Percentiles rank a stretch among this genome's conserved stretches.
phyloP scores from a whole-genome alignment of 2,329 filamentous ascomycete genomes.

The Hymenoscyphus fructigenus region DNA sequence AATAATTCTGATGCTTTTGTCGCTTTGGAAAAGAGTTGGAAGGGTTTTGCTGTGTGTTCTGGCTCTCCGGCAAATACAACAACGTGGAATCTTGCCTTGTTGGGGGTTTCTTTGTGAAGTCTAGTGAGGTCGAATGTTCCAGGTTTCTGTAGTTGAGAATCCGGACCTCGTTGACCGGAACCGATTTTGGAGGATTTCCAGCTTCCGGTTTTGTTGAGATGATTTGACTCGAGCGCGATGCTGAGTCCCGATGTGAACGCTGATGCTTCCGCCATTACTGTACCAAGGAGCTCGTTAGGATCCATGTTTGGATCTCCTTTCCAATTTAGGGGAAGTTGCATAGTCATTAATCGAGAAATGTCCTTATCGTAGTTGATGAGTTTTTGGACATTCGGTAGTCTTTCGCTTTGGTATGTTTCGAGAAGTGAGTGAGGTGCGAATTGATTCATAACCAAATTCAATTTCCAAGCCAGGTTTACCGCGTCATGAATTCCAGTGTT shows the following conservation, averaged over 20 bases:
- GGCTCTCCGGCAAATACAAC: slow-evolving; percentile 43
- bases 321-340: slow-evolving; percentile 42
- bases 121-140: slow-evolving; percentile 45
- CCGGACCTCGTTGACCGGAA: slow-evolving; percentile 47
- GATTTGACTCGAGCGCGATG: slow-evolving; percentile 52
- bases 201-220: slow-evolving; percentile 42
- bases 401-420: slow-evolving; percentile 53
- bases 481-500: slow-evolving; percentile 59
- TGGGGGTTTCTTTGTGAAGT: slow-evolving; percentile 46
- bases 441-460: slow-evolving; percentile 49
- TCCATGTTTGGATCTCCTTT: slow-evolving; percentile 42
- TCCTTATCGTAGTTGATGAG: slow-evolving; percentile 44
- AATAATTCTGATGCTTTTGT: slow-evolving; percentile 27
- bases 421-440: slow-evolving; percentile 45
- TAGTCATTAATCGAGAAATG: slow-evolving; percentile 42
- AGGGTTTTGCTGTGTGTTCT: slow-evolving; percentile 22
- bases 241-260: slow-evolving; percentile 62
- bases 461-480: slow-evolving; percentile 62
- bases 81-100: slow-evolving; percentile 43
- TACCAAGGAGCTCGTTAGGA: slow-evolving; percentile 49
- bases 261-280: slow-evolving; percentile 57
- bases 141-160: slow-evolving; percentile 46
- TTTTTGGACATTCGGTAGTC: slow-evolving; percentile 42
- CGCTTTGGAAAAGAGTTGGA: slow-evolving; percentile 24
- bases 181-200: slow-evolving; percentile 28